Evolutionary conservation across 768 basidiomycete genomes (phyloP).

Genomic region (Leccinum ochraceum): DNA sequence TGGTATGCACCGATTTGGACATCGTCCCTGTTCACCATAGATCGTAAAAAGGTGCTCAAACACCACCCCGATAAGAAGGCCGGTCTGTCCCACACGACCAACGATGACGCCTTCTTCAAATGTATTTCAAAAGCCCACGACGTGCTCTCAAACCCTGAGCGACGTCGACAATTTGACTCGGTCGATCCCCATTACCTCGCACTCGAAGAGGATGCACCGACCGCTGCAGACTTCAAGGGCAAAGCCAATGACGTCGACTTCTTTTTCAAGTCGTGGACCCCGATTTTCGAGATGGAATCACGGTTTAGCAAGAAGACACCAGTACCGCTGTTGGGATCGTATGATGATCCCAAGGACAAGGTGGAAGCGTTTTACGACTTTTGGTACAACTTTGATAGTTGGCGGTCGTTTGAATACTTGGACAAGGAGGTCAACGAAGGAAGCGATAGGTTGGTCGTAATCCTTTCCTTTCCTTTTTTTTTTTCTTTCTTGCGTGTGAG

Average conservation of each 20-base stretch:
- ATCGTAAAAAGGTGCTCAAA: constrained; percentile 98
- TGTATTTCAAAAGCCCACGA: constrained; percentile 99
- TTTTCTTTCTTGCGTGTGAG: background rate
- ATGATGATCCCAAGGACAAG: constrained; percentile 71
- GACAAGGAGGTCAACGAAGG: constrained; percentile 99
- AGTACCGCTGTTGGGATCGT: constrained; percentile 75
- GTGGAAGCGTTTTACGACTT: constrained; percentile 97
- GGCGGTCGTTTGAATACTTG: constrained; percentile 96
- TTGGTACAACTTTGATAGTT: constrained; percentile 99
- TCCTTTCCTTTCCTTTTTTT: background rate
- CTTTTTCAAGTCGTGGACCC: constrained; percentile 74
- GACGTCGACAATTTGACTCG: constrained; percentile 93
- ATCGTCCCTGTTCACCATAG: constrained; percentile 39
- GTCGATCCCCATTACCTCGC: constrained; percentile 80
- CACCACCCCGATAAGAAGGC: constrained; percentile 99
- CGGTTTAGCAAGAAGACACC: constrained; percentile 88
- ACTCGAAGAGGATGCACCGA: constrained; percentile 78
- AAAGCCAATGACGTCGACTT: constrained; percentile 47
- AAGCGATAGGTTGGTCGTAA: constrained; percentile 73
- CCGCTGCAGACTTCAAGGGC: constrained; percentile 55
- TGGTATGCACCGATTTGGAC: background rate
- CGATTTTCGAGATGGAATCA: constrained; percentile 90
- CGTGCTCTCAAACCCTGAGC: constrained; percentile 82
- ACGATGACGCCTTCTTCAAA: constrained; percentile 99
- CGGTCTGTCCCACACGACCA: constrained; percentile 72